Evolutionary conservation across 371 early-diverging fungal species (phyloP).

Genomic region (Actinomortierella ambigua): DNA sequence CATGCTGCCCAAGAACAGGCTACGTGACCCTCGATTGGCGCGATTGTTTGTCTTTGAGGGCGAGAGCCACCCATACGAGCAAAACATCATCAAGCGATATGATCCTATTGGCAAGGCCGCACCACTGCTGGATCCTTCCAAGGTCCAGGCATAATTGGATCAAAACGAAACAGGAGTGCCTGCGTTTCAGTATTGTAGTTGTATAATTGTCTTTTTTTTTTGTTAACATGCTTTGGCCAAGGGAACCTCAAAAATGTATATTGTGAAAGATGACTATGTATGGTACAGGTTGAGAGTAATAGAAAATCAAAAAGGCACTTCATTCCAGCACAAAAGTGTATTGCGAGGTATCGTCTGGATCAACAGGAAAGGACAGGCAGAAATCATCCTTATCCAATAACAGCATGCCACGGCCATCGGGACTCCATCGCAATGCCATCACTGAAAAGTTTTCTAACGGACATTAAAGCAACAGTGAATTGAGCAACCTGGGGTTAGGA

Average conservation of each 20-base stretch:
- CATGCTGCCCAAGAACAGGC: constrained; percentile 95
- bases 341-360: constrained; percentile 18
- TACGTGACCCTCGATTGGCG: constrained; percentile 79
- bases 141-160: constrained; percentile 27
- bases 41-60: constrained; percentile 91
- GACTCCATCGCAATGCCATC: constrained; percentile 39
- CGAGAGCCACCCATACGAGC: constrained; percentile 87
- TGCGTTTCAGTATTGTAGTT: too few relatives aligned
- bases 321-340: too few relatives aligned
- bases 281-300: too few relatives aligned
- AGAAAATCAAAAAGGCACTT: too few relatives aligned
- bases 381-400: constrained; percentile 32
- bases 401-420: constrained; percentile 31
- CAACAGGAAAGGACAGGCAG: constrained; percentile 35
- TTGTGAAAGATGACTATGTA: too few relatives aligned
- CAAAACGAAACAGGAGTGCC: too few relatives aligned
- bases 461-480: background rate
- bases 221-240: too few relatives aligned
- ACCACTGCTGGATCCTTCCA: constrained; percentile 32
- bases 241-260: too few relatives aligned
- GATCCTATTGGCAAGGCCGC: constrained; percentile 56
- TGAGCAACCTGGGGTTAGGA: background rate
- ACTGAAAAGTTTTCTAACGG: constrained; percentile 27
- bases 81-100: constrained; percentile 87
- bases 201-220: too few relatives aligned